Percentiles rank a stretch among this genome's conserved stretches.
These are phyloP conservation scores for Nothophytophthora sp. DNA, from an alignment of 352 stramenopile species.

Conservation along the genomic window DNA sequence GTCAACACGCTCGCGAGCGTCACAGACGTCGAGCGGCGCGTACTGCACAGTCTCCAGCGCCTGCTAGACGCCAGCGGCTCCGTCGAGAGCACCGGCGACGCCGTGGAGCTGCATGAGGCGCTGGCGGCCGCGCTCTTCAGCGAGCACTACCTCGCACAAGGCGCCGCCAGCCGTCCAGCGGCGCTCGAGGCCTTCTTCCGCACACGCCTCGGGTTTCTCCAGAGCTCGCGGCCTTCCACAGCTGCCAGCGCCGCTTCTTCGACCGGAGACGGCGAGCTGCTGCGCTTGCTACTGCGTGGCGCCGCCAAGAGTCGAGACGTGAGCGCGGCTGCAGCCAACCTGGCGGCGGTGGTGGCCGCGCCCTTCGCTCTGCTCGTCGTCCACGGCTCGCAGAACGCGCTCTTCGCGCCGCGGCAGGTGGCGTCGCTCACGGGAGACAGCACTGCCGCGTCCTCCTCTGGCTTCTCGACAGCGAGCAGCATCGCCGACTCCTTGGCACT, in stretches of 20 bases:
- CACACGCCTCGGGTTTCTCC: constrained; percentile 47
- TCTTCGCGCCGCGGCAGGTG: constrained; percentile 41
- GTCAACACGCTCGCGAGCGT: constrained; percentile 44
- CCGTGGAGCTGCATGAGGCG: constrained; percentile 52
- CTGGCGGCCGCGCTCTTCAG: constrained; percentile 51
- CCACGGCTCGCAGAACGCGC: constrained; percentile 56
- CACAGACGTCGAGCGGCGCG: constrained; percentile 24
- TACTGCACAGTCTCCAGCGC: constrained; percentile 19
- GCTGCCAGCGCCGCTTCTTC: neutral
- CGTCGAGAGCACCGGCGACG: constrained; percentile 8
- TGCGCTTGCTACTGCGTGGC: constrained; percentile 44
- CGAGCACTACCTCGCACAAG: constrained; percentile 63
- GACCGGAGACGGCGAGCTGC: constrained; percentile 24
- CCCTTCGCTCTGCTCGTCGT: constrained; percentile 59
- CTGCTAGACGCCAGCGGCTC: constrained; percentile 9
- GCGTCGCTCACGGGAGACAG: constrained; percentile 17
- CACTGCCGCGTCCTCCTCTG: neutral
- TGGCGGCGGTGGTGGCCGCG: constrained; percentile 13
- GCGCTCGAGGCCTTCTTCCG: constrained; percentile 58
- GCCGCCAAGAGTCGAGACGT: constrained; percentile 45
- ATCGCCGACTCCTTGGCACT: constrained; percentile 18
- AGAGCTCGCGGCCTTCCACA: constrained; percentile 5
- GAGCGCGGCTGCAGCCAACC: constrained; percentile 25
- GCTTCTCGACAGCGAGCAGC: constrained; percentile 8
- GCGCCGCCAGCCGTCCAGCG: constrained; percentile 35